A percentile compares a stretch with the other conserved stretches of the same genome.
These are phyloP conservation scores for Cucurbita argyrosperma DNA, from an alignment of 306 rosid genomes.

Conservation along the genomic window DNA sequence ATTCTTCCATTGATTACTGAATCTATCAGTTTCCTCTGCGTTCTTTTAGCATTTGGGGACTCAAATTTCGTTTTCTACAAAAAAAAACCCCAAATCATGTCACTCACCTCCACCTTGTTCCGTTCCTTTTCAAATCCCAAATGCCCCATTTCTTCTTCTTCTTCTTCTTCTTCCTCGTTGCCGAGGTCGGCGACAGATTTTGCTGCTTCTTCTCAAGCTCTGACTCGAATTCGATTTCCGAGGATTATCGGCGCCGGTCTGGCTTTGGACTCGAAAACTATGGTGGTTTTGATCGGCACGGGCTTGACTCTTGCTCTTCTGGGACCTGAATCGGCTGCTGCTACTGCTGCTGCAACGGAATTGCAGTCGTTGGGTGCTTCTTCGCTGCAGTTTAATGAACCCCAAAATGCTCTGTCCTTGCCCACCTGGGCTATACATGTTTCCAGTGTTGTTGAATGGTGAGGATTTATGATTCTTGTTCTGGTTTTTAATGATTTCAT, in stretches of 20 bases:
- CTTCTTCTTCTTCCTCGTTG: not conserved
- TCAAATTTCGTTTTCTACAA: not conserved
- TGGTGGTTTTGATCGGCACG: conserved; percentile 29
- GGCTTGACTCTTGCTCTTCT: conserved; percentile 29
- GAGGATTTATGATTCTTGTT: not conserved
- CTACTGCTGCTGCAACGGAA: conserved; percentile 29
- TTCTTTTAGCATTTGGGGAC: not conserved
- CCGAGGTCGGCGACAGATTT: not conserved
- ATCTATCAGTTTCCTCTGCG: not conserved
- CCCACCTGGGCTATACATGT: conserved; percentile 95
- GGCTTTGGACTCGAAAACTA: conserved; percentile 6
- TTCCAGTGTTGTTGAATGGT: conserved; percentile 88
- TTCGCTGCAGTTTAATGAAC: conserved; percentile 44
- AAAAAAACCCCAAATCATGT: not conserved
- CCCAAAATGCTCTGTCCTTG: conserved; percentile 78
- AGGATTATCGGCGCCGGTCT: not conserved
- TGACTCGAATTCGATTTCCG: not conserved
- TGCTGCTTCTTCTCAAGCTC: not conserved
- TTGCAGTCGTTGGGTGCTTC: conserved; percentile 21
- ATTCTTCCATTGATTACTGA: not conserved
- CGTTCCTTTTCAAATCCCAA: not conserved
- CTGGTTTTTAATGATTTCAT: not conserved
- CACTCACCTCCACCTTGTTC: conserved; percentile 10
- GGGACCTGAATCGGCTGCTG: conserved; percentile 37
- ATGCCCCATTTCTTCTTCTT: not conserved